phyloP scores from a whole-genome alignment of 2,329 filamentous ascomycete species.

The Mycocentrospora acerina region DNA sequence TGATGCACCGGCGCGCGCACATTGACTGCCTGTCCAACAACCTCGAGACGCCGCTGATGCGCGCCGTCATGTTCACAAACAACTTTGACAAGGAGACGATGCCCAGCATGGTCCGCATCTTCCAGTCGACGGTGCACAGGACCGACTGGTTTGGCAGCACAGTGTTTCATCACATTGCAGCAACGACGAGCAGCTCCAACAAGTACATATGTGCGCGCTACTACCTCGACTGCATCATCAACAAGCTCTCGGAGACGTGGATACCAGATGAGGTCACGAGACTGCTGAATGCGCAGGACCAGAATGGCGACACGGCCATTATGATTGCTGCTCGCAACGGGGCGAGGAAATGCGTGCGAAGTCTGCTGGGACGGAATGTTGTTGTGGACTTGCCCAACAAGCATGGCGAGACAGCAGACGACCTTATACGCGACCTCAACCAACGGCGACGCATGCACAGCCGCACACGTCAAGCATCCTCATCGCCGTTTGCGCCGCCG shows the following conservation, averaged over 20 bases:
- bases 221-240: slow-evolving; percentile 88
- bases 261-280: slow-evolving; percentile 74
- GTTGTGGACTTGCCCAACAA: slow-evolving; percentile 80
- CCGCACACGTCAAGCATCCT: slow-evolving; percentile 69
- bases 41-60: slow-evolving; percentile 87
- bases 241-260: slow-evolving; percentile 77
- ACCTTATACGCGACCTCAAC: slow-evolving; percentile 76
- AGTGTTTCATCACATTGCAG: slow-evolving; percentile 91
- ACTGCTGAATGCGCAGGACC: slow-evolving; percentile 79
- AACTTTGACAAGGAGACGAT: slow-evolving; percentile 94
- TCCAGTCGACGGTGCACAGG: slow-evolving; percentile 77
- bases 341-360: slow-evolving; percentile 72
- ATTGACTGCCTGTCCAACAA: slow-evolving; percentile 65
- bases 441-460: slow-evolving; percentile 62
- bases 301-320: slow-evolving; percentile 87
- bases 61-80: slow-evolving; percentile 93
- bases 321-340: slow-evolving; percentile 83
- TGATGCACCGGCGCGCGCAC: slow-evolving; percentile 78
- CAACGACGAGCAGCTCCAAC: slow-evolving; percentile 80
- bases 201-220: slow-evolving; percentile 90
- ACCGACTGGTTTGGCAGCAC: slow-evolving; percentile 81
- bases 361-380: slow-evolving; percentile 74
- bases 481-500: slow-evolving; percentile 57
- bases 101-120: slow-evolving; percentile 76
- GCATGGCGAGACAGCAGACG: slow-evolving; percentile 79